These are phyloP conservation scores for Fusarium staphyleae DNA, from an alignment of 2,329 filamentous ascomycete species.

Conservation along the genomic window DNA sequence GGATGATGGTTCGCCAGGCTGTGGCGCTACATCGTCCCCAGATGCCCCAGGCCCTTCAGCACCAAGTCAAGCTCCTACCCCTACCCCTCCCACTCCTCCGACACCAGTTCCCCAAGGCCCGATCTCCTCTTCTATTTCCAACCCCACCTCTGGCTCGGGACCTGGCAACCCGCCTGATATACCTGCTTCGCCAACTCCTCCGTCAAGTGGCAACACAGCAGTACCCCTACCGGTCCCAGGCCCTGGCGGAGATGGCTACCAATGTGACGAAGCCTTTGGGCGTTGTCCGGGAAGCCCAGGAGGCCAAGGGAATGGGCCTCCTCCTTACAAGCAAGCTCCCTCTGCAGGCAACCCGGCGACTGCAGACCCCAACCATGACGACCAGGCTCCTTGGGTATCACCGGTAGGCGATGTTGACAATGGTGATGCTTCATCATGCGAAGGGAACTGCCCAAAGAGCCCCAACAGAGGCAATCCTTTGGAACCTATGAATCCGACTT, in stretches of 20 bases:
- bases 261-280: not conserved
- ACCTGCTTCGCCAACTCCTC: not conserved
- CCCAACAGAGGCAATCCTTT: not conserved
- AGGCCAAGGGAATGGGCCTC: not conserved
- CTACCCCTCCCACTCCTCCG: too few species aligned
- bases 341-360: not conserved
- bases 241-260: not conserved
- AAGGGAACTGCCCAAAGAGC: constrained; percentile 9
- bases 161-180: not conserved
- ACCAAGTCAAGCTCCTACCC: not conserved
- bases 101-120: not conserved
- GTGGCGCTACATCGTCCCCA: not conserved
- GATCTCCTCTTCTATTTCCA: not conserved
- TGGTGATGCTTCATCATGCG: not conserved
- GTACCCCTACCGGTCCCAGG: not conserved
- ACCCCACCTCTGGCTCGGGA: not conserved
- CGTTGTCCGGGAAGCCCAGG: constrained; percentile 3
- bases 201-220: not conserved
- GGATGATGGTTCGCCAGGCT: not conserved
- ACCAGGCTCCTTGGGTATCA: not conserved
- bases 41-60: constrained; percentile 3
- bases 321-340: not conserved
- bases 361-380: not conserved
- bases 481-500: not conserved
- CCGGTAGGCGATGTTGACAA: not conserved